Conservation (phyloP, 2,329 filamentous ascomycete genomes). For the Helotiales sp. region DNA sequence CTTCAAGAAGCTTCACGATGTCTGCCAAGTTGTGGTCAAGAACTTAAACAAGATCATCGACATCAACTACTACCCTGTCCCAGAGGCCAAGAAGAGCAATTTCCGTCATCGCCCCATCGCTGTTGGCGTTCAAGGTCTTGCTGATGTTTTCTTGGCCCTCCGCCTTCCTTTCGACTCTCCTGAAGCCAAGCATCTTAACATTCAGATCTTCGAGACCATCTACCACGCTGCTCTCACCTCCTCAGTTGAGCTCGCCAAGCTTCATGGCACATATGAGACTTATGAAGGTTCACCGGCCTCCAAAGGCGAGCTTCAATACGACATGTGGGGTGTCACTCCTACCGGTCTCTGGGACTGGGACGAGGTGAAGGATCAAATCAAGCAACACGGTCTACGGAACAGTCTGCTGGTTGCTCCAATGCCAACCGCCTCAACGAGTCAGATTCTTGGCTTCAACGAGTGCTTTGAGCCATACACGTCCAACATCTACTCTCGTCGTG, state of each 20-base stretch:
- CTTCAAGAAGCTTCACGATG: slow-evolving; percentile 95
- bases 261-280: slow-evolving; percentile 80
- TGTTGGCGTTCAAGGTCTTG: slow-evolving; percentile 95
- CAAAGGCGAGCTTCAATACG: slow-evolving; percentile 93
- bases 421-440: slow-evolving; percentile 95
- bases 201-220: slow-evolving; percentile 98
- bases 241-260: slow-evolving; percentile 82
- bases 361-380: slow-evolving; percentile 83
- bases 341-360: slow-evolving; percentile 97
- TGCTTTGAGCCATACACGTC: slow-evolving; percentile 99
- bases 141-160: slow-evolving; percentile 95
- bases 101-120: slow-evolving; percentile 95
- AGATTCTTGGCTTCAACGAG: slow-evolving; percentile 98
- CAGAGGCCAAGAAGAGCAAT: slow-evolving; percentile 92
- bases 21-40: slow-evolving; percentile 85
- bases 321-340: slow-evolving; percentile 97
- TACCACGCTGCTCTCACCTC: slow-evolving; percentile 94
- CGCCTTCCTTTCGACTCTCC: slow-evolving; percentile 96
- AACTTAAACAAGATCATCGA: slow-evolving; percentile 99
- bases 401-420: slow-evolving; percentile 93
- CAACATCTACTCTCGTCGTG: slow-evolving; percentile 99
- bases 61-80: slow-evolving; percentile 97
- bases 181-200: slow-evolving; percentile 91
- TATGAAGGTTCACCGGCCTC: slow-evolving; percentile 94
- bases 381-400: slow-evolving; percentile 92